Percentiles rank a stretch among this genome's conserved stretches.
Evolutionary conservation across 2,329 filamentous ascomycete species (phyloP).

Genomic region (Sclerotinia trifoliorum): DNA sequence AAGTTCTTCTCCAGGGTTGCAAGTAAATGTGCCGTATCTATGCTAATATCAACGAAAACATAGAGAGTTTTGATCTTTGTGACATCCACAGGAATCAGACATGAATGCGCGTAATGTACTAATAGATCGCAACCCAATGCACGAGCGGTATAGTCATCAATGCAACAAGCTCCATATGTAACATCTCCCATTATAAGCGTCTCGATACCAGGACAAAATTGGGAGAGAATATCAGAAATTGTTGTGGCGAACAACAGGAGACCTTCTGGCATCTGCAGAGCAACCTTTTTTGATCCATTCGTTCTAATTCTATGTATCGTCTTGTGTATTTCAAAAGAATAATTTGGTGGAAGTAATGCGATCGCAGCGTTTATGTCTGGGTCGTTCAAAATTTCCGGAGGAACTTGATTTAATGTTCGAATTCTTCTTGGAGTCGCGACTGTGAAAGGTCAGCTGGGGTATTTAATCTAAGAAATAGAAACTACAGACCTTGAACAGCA

Average conservation of each 20-base stretch:
- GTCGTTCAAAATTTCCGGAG: slow-evolving; percentile 81
- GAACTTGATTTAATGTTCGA: slow-evolving; percentile 86
- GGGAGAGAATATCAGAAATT: slow-evolving; percentile 91
- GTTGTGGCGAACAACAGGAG: slow-evolving; percentile 94
- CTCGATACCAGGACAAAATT: slow-evolving; percentile 88
- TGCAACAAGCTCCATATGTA: slow-evolving; percentile 97
- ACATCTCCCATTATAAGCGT: slow-evolving; percentile 99
- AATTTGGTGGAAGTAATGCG: slow-evolving; percentile 85
- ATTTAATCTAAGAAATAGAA: background rate
- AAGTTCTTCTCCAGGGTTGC: slow-evolving; percentile 89
- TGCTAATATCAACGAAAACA: slow-evolving; percentile 96
- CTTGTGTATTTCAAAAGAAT: slow-evolving; percentile 98
- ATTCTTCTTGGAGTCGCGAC: slow-evolving; percentile 70
- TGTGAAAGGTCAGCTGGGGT: slow-evolving; percentile 43
- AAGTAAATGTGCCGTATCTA: slow-evolving; percentile 84
- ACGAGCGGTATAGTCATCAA: slow-evolving; percentile 95
- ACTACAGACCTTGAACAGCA: slow-evolving; percentile 63
- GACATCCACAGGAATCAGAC: slow-evolving; percentile 91
- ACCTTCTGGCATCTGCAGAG: slow-evolving; percentile 96
- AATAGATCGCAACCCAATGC: slow-evolving; percentile 92
- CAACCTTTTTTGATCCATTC: slow-evolving; percentile 75
- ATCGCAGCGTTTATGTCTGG: slow-evolving; percentile 84
- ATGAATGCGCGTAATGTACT: slow-evolving; percentile 96
- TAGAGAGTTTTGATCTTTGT: slow-evolving; percentile 97
- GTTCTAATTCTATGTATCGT: slow-evolving; percentile 92